phyloP scores from a whole-genome alignment of 208 protist genomes.

The Trypanosoma rangeli region DNA sequence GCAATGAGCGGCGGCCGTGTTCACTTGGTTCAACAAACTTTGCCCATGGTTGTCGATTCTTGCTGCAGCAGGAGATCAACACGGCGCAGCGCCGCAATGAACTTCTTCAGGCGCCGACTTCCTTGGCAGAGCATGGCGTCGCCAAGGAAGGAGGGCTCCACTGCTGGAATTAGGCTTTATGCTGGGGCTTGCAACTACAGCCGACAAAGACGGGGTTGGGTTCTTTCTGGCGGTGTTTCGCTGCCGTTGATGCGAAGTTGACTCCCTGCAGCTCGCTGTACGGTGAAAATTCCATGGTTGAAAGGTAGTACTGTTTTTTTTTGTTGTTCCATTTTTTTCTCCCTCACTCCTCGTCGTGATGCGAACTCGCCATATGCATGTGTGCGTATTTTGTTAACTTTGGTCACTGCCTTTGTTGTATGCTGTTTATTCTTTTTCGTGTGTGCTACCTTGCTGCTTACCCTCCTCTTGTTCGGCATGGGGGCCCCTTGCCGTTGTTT shows the following conservation, averaged over 20 bases:
- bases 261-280: not conserved
- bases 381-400: not conserved
- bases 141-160: slow-evolving; percentile 3
- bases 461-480: no score
- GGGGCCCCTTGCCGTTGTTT: no score
- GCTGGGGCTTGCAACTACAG: slow-evolving; percentile 19
- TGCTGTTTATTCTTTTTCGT: slow-evolving; percentile 4
- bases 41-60: slow-evolving; percentile 11
- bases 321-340: slow-evolving; percentile 7
- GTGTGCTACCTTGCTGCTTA: not conserved
- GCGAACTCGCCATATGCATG: no score
- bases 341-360: not conserved
- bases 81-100: slow-evolving; percentile 31
- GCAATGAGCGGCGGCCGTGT: slow-evolving; percentile 35
- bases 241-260: not conserved
- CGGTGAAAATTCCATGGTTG: not conserved
- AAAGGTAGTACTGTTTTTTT: not conserved
- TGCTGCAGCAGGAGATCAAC: slow-evolving; percentile 34
- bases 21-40: slow-evolving; percentile 14
- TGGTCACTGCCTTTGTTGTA: no score
- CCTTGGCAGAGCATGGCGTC: not conserved
- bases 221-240: slow-evolving; percentile 74
- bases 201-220: slow-evolving; percentile 45
- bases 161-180: slow-evolving; percentile 59
- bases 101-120: not conserved